Conservation (phyloP, 352 stramenopile genomes). For the Globisporangium nunn region DNA sequence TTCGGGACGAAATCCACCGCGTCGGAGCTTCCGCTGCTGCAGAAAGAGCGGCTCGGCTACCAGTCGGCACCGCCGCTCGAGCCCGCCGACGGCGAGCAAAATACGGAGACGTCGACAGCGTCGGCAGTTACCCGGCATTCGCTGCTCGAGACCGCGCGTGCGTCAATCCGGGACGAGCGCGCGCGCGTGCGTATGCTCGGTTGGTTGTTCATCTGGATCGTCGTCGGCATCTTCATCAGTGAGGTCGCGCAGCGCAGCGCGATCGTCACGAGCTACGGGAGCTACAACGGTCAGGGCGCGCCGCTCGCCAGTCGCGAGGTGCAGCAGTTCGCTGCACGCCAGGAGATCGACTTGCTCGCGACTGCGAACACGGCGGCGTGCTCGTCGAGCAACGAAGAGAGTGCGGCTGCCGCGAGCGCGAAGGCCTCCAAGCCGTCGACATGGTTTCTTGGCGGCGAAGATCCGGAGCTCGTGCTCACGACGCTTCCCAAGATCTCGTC, state of each 20-base stretch:
- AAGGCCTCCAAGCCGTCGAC: slow-evolving; percentile 17
- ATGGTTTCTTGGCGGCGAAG: slow-evolving; percentile 60
- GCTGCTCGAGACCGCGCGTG: slow-evolving; percentile 6
- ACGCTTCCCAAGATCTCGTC: slow-evolving; percentile 35
- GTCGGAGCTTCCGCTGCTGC: slow-evolving; percentile 20
- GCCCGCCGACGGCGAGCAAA: background rate
- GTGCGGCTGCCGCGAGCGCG: slow-evolving; percentile 13
- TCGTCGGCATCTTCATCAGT: slow-evolving; percentile 40
- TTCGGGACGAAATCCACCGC: background rate
- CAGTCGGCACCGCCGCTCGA: slow-evolving; percentile 2
- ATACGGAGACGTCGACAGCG: background rate
- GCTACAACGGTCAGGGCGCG: slow-evolving; percentile 4
- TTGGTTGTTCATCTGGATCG: slow-evolving; percentile 43
- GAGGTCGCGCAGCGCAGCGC: slow-evolving; percentile 13
- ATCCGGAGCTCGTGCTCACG: slow-evolving; percentile 48
- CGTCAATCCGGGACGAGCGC: slow-evolving; percentile 25
- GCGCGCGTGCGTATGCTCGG: slow-evolving; percentile 29
- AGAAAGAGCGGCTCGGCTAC: slow-evolving; percentile 1
- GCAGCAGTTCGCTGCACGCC: slow-evolving; percentile 38
- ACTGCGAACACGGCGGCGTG: slow-evolving; percentile 22
- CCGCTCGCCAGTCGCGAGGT: slow-evolving; percentile 20
- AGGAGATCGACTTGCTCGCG: slow-evolving; percentile 48
- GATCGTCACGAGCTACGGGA: slow-evolving; percentile 3
- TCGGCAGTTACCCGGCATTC: background rate
- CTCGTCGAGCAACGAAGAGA: slow-evolving; percentile 4